Evolutionary conservation across 371 early-diverging fungal species (phyloP).

Genomic region (Mortierella sp.): DNA sequence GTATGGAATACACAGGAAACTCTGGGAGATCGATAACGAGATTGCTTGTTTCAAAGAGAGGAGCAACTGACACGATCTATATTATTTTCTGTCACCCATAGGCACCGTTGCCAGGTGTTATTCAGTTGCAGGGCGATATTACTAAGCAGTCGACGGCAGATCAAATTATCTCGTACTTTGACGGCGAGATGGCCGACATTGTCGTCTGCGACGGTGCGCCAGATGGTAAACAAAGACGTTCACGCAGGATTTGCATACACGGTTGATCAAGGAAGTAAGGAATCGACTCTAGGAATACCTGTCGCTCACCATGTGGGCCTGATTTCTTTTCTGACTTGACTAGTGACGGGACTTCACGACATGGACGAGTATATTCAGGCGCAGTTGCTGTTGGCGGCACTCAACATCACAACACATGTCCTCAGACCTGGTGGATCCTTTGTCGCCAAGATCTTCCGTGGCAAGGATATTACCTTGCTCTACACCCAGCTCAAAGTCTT

Average conservation of each 20-base stretch:
- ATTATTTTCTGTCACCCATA: constrained; percentile 22
- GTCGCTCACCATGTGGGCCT: not conserved
- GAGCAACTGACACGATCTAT: not conserved
- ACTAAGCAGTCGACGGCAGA: constrained; percentile 96
- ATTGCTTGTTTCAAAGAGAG: not conserved
- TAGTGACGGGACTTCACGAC: constrained; percentile 98
- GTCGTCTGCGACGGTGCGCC: constrained; percentile 99
- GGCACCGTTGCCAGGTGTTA: constrained; percentile 95
- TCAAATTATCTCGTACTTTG: constrained; percentile 90
- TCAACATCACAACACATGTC: constrained; percentile 95
- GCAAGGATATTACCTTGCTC: constrained; percentile 91
- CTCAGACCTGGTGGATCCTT: constrained; percentile 92
- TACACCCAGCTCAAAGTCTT: constrained; percentile 93
- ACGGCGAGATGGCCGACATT: constrained; percentile 92
- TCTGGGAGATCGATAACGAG: not conserved
- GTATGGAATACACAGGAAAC: constrained; percentile 50
- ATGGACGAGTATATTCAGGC: constrained; percentile 99
- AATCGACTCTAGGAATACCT: not conserved
- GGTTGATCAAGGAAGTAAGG: not conserved
- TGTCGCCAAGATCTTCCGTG: constrained; percentile 98
- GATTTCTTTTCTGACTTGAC: not conserved
- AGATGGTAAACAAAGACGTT: constrained; percentile 77
- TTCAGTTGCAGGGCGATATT: constrained; percentile 98
- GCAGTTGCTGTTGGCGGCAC: constrained; percentile 92
- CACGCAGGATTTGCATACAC: not conserved